Conservation (phyloP, 805 yeast genomes). For the Priceomyces castillae region DNA sequence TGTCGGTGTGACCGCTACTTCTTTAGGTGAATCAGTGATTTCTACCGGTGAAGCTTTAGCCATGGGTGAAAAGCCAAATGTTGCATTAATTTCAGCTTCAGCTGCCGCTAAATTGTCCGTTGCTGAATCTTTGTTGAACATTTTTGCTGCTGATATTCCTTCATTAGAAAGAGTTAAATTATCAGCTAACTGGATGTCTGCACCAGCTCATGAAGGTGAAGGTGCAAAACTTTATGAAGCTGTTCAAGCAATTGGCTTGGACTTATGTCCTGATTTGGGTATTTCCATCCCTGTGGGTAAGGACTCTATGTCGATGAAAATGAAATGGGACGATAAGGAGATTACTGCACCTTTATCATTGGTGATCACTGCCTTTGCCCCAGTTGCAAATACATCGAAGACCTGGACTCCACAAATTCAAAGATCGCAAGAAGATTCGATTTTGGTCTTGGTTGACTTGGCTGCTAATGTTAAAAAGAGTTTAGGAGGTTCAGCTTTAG, state of each 20-base stretch:
- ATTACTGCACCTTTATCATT: slow-evolving; percentile 95
- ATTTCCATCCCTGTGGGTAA: slow-evolving; percentile 96
- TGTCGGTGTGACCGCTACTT: slow-evolving; percentile 92
- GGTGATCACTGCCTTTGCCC: slow-evolving; percentile 86
- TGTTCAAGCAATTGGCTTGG: slow-evolving; percentile 93
- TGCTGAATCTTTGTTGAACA: slow-evolving; percentile 87
- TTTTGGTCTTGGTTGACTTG: slow-evolving; percentile 77
- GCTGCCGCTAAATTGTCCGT: slow-evolving; percentile 95
- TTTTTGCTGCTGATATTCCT: slow-evolving; percentile 86
- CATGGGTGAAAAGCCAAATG: slow-evolving; percentile 92
- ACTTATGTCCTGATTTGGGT: slow-evolving; percentile 90
- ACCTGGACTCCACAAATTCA: slow-evolving; percentile 94
- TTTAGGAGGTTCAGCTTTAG: slow-evolving; percentile 91
- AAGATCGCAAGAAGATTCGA: slow-evolving; percentile 49
- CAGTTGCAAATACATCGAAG: slow-evolving; percentile 76
- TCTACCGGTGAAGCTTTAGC: slow-evolving; percentile 96
- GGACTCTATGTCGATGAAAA: slow-evolving; percentile 99
- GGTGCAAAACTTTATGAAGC: slow-evolving; percentile 95
- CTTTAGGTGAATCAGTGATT: slow-evolving; percentile 70
- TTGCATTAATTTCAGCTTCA: slow-evolving; percentile 82
- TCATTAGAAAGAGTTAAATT: slow-evolving; percentile 72
- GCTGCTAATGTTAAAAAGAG: slow-evolving; percentile 50
- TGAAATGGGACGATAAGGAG: slow-evolving; percentile 92
- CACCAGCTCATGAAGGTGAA: slow-evolving; percentile 93
- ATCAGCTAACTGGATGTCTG: slow-evolving; percentile 99